These are phyloP conservation scores for Insectozyma bohioensis DNA, from an alignment of 1,139 yeast species.

Conservation along the genomic window DNA sequence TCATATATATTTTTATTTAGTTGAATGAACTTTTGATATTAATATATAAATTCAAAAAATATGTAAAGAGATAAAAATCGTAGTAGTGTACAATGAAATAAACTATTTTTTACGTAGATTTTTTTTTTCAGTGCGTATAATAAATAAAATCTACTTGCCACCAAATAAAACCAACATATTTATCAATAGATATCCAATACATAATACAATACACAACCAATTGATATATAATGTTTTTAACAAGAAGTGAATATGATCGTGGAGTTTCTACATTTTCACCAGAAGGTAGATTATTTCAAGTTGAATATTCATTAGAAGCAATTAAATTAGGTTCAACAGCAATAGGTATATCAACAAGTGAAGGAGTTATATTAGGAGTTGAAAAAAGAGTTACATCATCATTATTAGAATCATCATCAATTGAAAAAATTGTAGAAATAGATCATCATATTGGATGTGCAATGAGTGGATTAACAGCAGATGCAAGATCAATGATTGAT, in stretches of 20 bases:
- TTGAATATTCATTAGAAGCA: constrained; percentile 96
- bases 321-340: constrained; percentile 97
- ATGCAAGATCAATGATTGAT: constrained; percentile 97
- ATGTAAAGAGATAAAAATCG: too few relatives aligned
- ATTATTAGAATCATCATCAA: constrained; percentile 84
- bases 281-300: constrained; percentile 97
- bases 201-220: too few relatives aligned
- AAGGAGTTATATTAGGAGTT: constrained; percentile 94
- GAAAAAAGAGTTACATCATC: constrained; percentile 97
- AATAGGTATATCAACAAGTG: constrained; percentile 94
- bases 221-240: constrained; percentile 71
- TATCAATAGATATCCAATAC: constrained; percentile 1
- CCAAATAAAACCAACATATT: constrained; percentile 6
- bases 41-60: neutral
- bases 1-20: neutral
- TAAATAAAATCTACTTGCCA: constrained; percentile 8
- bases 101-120: too few relatives aligned
- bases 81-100: neutral
- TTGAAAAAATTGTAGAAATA: constrained; percentile 94
- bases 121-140: too few relatives aligned
- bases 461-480: constrained; percentile 98
- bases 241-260: constrained; percentile 98
- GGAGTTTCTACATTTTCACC: constrained; percentile 99
- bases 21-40: too few relatives aligned
- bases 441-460: constrained; percentile 97